Conservation (phyloP, 306 rosid genomes). For the Amphicarpaea edgeworthii region DNA sequence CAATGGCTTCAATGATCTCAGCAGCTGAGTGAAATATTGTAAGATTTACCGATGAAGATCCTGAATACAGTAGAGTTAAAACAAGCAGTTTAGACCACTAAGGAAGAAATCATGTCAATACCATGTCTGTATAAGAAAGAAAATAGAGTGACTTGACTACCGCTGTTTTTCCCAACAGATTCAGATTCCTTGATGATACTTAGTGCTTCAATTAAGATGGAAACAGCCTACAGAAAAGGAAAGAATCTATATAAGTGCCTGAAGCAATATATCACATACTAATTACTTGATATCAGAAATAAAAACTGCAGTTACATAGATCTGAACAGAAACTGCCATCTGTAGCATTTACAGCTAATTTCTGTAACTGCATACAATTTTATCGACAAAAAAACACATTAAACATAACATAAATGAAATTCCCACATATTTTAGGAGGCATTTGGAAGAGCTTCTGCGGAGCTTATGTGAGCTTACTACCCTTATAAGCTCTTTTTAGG, state of each 20-base stretch:
- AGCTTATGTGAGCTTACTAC: not conserved
- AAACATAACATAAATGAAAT: slow-evolving; percentile 25
- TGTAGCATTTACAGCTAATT: not conserved
- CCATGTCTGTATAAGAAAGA: slow-evolving; percentile 6
- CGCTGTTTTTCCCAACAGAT: slow-evolving; percentile 66
- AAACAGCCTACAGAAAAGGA: slow-evolving; percentile 71
- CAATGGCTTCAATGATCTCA: slow-evolving; percentile 97
- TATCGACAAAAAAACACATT: slow-evolving; percentile 33
- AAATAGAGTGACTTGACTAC: slow-evolving; percentile 53
- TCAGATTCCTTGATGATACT: slow-evolving; percentile 82
- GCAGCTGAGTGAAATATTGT: slow-evolving; percentile 96
- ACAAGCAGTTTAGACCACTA: slow-evolving; percentile 39
- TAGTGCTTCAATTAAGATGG: slow-evolving; percentile 80
- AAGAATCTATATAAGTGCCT: slow-evolving; percentile 30
- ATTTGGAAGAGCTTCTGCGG: too few relatives aligned
- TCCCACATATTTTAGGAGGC: slow-evolving; percentile 19
- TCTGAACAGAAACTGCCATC: slow-evolving; percentile 24
- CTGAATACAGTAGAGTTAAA: slow-evolving; percentile 60
- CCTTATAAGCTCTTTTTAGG: not conserved
- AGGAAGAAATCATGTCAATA: slow-evolving; percentile 25
- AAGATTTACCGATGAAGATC: slow-evolving; percentile 81
- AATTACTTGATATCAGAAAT: slow-evolving; percentile 30
- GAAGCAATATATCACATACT: slow-evolving; percentile 36
- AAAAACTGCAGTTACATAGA: slow-evolving; percentile 20
- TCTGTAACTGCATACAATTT: slow-evolving; percentile 11